Base-by-base conservation (phyloP, 257 asterid genomes). In the Plantago major region DNA sequence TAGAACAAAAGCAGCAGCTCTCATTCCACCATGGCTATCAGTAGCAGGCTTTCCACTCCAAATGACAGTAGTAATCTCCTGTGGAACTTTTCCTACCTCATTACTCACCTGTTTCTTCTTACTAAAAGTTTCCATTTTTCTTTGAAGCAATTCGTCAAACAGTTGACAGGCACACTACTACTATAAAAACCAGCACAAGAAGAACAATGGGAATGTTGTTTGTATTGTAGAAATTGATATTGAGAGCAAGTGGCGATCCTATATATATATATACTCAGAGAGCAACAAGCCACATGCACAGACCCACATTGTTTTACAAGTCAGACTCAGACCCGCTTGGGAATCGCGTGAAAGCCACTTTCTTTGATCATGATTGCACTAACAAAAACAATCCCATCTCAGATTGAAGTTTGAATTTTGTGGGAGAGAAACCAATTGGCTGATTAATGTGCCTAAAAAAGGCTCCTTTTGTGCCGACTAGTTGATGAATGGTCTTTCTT, bases 11-110 rank as follows among this genome's bases (percentile, higher is more conserved):
- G 77, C 48, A 50, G 93, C 95, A 61, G 93, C 90, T 68, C 80
- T 62, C 88, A 82, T 84, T 54, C 95, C 93, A 57, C 95, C 93
- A 77, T 84, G 95, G 18, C 75, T 79, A 59, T 59, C 65, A 62
- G 84, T 74, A 74, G 81, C 82, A 71, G 87, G 73, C 63, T 81
- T 83, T 54, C 90, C 89, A 75, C 77, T 87, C 93, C 95, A 87
- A 67, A 84, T 91, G 66, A 81, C 80, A 28, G 67, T 51, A 42
- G 22, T 7, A 16, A 71, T 22, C 46, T 42, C 52, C n/a, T 10
- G 46, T 28, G 65, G 53, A 55, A 66, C 76, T 14, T 45, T 77
- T 49, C 12, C 62, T n/a, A 28, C n/a, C 58, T 53, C 58, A 53
- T 53, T 53, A 33, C 5, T 30, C 37, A 2, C 37, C 5, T 30